phyloP scores from a whole-genome alignment of 169 alveolate genomes.

The Cryptosporidium parvum region DNA sequence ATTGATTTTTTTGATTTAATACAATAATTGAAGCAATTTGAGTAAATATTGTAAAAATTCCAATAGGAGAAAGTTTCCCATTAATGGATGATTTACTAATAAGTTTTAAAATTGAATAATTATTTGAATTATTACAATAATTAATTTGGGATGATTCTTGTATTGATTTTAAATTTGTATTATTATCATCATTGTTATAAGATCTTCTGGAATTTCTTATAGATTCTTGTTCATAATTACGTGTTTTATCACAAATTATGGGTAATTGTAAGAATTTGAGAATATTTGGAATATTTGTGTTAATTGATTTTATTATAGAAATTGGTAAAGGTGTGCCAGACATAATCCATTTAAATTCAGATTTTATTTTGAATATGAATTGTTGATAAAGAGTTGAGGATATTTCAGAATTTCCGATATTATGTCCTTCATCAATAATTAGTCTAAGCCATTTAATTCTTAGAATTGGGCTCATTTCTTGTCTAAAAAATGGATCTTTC shows the following conservation, averaged over 20 bases:
- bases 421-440: slow-evolving; percentile 65
- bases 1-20: slow-evolving; percentile 12
- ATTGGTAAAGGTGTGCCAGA: slow-evolving; percentile 70
- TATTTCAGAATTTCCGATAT: slow-evolving; percentile 52
- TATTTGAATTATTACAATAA: neutral
- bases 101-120: slow-evolving; percentile 4
- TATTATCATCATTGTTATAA: no score
- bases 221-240: slow-evolving; percentile 11
- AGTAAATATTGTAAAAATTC: slow-evolving; percentile 29
- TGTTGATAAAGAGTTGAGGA: slow-evolving; percentile 61
- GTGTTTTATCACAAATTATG: slow-evolving; percentile 8
- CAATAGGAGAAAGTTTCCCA: slow-evolving; percentile 31
- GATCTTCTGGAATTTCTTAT: neutral
- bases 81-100: neutral
- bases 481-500: slow-evolving; percentile 1
- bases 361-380: slow-evolving; percentile 55
- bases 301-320: slow-evolving; percentile 25
- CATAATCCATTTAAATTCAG: slow-evolving; percentile 70
- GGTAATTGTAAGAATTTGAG: slow-evolving; percentile 45
- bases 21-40: slow-evolving; percentile 52
- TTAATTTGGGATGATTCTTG: neutral
- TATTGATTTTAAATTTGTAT: neutral
- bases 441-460: slow-evolving; percentile 54
- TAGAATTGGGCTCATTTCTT: slow-evolving; percentile 49
- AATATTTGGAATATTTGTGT: slow-evolving; percentile 43